Base-by-base conservation (phyloP, 257 asterid species). In the Fraxinus americana region DNA sequence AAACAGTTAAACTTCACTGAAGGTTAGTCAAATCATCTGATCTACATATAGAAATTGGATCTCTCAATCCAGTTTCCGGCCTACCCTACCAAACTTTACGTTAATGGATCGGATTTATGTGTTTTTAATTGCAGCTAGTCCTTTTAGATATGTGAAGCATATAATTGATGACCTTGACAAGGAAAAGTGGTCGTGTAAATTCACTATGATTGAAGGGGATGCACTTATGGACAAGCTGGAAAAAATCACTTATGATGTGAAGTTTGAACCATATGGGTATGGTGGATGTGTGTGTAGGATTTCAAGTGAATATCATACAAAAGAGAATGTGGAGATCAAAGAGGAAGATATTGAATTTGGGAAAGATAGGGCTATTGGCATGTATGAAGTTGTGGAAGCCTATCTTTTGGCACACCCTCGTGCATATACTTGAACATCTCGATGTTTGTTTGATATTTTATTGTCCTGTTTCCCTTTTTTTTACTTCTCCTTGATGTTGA, bases 161-260 rank as follows among this genome's bases (percentile, higher is more conserved):
- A 75, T 87, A 75, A 86, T 85, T 50, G 97, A 91, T 25, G 90
- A 68, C 0, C 72, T 89, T 6, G 91, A 87, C 50, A 78, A 85
- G 48, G 88, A 87, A 72, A 87, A 83, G 6, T 74, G 21, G 72
- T 65, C 8, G 67, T 81, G 89, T 79, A 88, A 80, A 52, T 87
- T 84, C 81, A 83, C 91, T 11, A 45, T 87, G 72, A 83, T 86
- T 12, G 92, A 91, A 78, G 97, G 89, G 25, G 93, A 91, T 83
- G 90, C 85, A 0, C 43, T 88, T 82, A 87, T 83, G 90, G 87
- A 81, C 50, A 88, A 85, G 84, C 85, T 89, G 34, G 92, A 82
- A 8, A 73, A 74, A 50, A 84, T 89, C 35, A 74, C 82, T 2
- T 82, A 86, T 43, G 88, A 89, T 19, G 89, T 90, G 32, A 86